These are phyloP conservation scores for Sporisorium graminicola DNA, from an alignment of 1,284 basidiomycete genomes.

Conservation along the genomic window DNA sequence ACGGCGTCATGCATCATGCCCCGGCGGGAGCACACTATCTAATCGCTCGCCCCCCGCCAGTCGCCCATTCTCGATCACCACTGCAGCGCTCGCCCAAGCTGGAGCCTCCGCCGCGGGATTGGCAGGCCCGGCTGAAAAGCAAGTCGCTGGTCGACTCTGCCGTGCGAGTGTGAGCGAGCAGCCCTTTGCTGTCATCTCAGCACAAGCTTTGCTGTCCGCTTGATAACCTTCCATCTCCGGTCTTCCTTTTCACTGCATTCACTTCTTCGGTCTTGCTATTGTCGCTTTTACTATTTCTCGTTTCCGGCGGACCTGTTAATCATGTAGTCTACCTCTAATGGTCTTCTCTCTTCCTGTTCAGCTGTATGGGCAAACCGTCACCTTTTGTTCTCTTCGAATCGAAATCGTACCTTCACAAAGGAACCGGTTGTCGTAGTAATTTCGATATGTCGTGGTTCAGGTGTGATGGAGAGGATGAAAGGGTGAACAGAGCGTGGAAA, in stretches of 20 bases:
- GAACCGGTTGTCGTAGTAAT: too few relatives aligned
- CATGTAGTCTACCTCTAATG: conserved; percentile 5
- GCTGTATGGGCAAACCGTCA: not conserved
- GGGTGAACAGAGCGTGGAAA: too few relatives aligned
- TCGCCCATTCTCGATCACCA: conserved; percentile 12
- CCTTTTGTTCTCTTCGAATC: not conserved
- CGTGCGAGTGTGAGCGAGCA: conserved; percentile 16
- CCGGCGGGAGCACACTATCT: conserved; percentile 20
- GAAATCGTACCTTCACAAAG: too few relatives aligned
- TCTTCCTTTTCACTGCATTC: not conserved
- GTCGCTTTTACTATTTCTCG: not conserved
- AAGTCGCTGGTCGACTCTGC: conserved; percentile 37
- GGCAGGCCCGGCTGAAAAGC: conserved; percentile 36
- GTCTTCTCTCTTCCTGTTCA: not conserved
- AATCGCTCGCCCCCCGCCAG: conserved; percentile 15
- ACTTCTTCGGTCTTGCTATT: not conserved
- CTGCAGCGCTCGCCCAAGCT: conserved; percentile 11
- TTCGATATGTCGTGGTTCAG: too few relatives aligned
- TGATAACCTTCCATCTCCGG: too few relatives aligned
- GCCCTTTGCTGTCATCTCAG: not conserved
- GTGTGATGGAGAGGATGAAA: too few relatives aligned
- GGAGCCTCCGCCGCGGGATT: conserved; percentile 34
- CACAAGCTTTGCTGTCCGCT: not conserved
- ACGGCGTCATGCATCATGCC: conserved; percentile 21
- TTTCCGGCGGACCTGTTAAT: not conserved